phyloP scores from a whole-genome alignment of 208 protist species.

The Strigomonas galati region DNA sequence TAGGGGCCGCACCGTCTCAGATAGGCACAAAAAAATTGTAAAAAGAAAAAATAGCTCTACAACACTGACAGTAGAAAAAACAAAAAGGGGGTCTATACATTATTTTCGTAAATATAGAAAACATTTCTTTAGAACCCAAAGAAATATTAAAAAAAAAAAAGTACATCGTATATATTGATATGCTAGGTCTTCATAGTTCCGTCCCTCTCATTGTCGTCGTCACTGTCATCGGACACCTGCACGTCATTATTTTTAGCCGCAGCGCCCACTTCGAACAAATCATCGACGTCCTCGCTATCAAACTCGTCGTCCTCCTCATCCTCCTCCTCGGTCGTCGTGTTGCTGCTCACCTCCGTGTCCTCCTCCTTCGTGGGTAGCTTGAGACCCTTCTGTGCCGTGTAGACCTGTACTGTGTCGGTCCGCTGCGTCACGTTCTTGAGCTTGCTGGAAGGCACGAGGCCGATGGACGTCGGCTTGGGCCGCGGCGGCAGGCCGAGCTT shows the following conservation, averaged over 20 bases:
- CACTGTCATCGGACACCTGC: conserved; percentile 8
- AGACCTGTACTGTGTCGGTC: conserved; percentile 18
- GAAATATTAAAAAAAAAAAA: neutral
- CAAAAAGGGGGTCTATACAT: neutral
- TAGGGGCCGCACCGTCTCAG: too few species aligned
- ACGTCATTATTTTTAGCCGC: neutral
- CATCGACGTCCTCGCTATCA: conserved; percentile 49
- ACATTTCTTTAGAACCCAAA: neutral
- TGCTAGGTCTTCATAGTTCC: too few species aligned
- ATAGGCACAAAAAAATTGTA: neutral
- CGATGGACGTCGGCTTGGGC: conserved; percentile 12
- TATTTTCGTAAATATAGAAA: neutral
- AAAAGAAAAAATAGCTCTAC: neutral
- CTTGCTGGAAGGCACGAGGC: conserved; percentile 26
- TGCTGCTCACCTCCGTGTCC: conserved; percentile 15
- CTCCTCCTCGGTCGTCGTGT: conserved; percentile 15
- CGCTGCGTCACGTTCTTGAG: conserved; percentile 4
- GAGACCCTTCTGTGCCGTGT: conserved; percentile 29
- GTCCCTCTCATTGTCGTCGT: neutral
- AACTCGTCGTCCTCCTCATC: conserved; percentile 47
- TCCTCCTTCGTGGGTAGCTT: conserved; percentile 22
- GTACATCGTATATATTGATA: too few species aligned
- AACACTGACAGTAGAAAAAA: neutral
- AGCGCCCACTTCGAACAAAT: conserved; percentile 29
- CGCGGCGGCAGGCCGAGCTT: conserved; percentile 5